phyloP scores from a whole-genome alignment of 495 filamentous ascomycete genomes.

The Talaromyces borbonicus region DNA sequence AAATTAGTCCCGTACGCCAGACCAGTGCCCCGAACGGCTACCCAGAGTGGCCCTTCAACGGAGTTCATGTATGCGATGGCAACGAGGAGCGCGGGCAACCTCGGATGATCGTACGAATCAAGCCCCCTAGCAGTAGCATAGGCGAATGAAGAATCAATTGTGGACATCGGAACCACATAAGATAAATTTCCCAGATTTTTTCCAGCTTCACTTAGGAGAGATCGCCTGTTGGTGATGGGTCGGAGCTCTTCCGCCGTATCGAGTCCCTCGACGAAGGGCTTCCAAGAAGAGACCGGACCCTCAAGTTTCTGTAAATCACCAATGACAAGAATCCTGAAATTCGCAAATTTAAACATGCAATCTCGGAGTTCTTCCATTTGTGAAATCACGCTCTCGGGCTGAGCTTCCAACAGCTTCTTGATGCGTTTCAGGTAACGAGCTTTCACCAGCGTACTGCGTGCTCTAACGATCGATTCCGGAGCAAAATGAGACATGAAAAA shows the following conservation, averaged over 20 bases:
- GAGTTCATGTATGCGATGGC: slow-evolving; percentile 85
- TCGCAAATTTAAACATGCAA: slow-evolving; percentile 66
- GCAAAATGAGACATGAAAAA: slow-evolving; percentile 71
- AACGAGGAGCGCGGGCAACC: slow-evolving; percentile 74
- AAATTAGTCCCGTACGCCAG: slow-evolving; percentile 84
- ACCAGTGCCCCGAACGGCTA: slow-evolving; percentile 80
- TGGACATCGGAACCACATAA: slow-evolving; percentile 80
- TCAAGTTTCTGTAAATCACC: slow-evolving; percentile 68
- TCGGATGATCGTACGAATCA: slow-evolving; percentile 61
- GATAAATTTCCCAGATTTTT: slow-evolving; percentile 59
- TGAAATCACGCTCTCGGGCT: slow-evolving; percentile 59
- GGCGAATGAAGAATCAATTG: slow-evolving; percentile 87
- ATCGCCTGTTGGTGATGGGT: slow-evolving; percentile 48
- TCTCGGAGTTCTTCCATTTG: slow-evolving; percentile 68
- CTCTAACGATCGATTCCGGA: slow-evolving; percentile 60
- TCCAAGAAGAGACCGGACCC: slow-evolving; percentile 79
- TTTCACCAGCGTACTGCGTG: slow-evolving; percentile 76
- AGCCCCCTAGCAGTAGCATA: slow-evolving; percentile 66
- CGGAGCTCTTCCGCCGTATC: slow-evolving; percentile 37
- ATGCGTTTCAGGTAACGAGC: slow-evolving; percentile 80
- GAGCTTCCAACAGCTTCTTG: slow-evolving; percentile 59
- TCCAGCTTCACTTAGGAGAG: slow-evolving; percentile 62
- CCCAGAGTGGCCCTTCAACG: slow-evolving; percentile 91
- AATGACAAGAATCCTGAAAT: slow-evolving; percentile 75
- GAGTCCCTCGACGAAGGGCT: slow-evolving; percentile 45